phyloP scores from a whole-genome alignment of 177 flowering plant species.

The Telopea speciosissima region DNA sequence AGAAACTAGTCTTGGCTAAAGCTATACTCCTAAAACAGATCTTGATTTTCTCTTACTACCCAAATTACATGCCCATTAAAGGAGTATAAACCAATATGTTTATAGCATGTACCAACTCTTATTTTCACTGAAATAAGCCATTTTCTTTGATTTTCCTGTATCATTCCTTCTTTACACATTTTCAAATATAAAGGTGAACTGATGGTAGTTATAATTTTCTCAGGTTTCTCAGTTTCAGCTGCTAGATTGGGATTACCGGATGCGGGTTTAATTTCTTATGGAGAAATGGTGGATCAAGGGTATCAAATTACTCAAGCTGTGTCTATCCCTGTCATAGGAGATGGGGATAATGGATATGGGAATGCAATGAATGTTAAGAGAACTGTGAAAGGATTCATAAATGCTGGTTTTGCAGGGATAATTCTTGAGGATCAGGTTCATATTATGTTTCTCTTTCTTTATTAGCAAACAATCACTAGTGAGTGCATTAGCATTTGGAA shows the following conservation, averaged over 20 bases:
- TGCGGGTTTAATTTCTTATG: conserved; percentile 79
- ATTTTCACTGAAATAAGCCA: not conserved
- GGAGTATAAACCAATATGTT: no score
- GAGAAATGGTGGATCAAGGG: conserved; percentile 96
- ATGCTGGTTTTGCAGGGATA: conserved; percentile 92
- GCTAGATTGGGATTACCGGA: conserved; percentile 88
- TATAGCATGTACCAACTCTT: not conserved
- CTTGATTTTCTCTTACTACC: no score
- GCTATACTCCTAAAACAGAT: no score
- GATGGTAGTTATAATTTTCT: not conserved
- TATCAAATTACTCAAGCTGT: conserved; percentile 73
- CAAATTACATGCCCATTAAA: no score
- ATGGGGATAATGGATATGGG: conserved; percentile 97
- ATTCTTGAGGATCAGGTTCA: conserved; percentile 91
- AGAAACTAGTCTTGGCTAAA: no score
- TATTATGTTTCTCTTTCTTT: not conserved
- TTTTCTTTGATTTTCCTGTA: not conserved
- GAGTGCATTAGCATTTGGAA: not conserved
- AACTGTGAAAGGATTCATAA: conserved; percentile 80
- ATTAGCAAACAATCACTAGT: not conserved
- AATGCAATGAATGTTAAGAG: conserved; percentile 97
- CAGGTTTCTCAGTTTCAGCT: conserved; percentile 88
- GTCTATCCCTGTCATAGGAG: conserved; percentile 92
- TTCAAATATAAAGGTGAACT: not conserved
- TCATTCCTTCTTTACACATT: not conserved